These are phyloP conservation scores for Pseudomicrostroma phylloplanum DNA, from an alignment of 1,284 basidiomycete species.

Conservation along the genomic window DNA sequence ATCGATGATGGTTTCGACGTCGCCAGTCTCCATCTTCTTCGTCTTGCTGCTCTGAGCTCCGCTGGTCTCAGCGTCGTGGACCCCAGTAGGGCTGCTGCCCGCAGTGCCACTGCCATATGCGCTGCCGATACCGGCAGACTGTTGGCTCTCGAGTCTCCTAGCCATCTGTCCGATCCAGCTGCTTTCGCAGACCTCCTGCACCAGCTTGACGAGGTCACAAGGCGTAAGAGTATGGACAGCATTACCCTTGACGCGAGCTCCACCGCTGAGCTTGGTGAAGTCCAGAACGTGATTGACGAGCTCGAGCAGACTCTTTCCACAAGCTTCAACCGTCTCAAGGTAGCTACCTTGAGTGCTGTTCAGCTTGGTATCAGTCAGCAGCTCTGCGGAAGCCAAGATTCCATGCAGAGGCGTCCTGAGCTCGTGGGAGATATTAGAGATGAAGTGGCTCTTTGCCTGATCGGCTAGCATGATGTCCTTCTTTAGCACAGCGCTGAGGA, in stretches of 20 bases:
- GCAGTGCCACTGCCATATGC: slow-evolving; percentile 65
- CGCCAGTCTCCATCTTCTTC: slow-evolving; percentile 18
- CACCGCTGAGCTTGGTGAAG: slow-evolving; percentile 85
- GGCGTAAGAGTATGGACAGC: slow-evolving; percentile 52
- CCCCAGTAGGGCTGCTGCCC: slow-evolving; percentile 45
- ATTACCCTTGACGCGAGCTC: slow-evolving; percentile 1
- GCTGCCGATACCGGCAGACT: slow-evolving; percentile 67
- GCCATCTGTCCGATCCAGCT: slow-evolving; percentile 90
- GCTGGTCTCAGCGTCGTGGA: slow-evolving; percentile 11
- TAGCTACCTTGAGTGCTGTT: slow-evolving; percentile 78
- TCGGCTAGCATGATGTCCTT: slow-evolving; percentile 88
- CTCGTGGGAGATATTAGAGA: slow-evolving; percentile 92
- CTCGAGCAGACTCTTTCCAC: slow-evolving; percentile 55
- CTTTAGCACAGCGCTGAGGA: slow-evolving; percentile 85
- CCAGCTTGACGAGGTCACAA: slow-evolving; percentile 70
- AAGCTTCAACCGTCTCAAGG: slow-evolving; percentile 62
- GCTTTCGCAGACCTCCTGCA: slow-evolving; percentile 92
- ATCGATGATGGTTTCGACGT: slow-evolving; percentile 81
- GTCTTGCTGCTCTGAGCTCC: neutral
- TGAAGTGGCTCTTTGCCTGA: slow-evolving; percentile 79
- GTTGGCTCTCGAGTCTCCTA: slow-evolving; percentile 55
- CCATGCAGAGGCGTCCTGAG: slow-evolving; percentile 52
- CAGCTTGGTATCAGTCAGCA: slow-evolving; percentile 73
- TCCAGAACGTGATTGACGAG: slow-evolving; percentile 90
- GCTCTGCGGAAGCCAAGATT: slow-evolving; percentile 81